Evolutionary conservation across 2,329 filamentous ascomycete genomes (phyloP), one percentile per base, ranked within the genome.

Genomic region (Fusarium verrucosum): DNA sequence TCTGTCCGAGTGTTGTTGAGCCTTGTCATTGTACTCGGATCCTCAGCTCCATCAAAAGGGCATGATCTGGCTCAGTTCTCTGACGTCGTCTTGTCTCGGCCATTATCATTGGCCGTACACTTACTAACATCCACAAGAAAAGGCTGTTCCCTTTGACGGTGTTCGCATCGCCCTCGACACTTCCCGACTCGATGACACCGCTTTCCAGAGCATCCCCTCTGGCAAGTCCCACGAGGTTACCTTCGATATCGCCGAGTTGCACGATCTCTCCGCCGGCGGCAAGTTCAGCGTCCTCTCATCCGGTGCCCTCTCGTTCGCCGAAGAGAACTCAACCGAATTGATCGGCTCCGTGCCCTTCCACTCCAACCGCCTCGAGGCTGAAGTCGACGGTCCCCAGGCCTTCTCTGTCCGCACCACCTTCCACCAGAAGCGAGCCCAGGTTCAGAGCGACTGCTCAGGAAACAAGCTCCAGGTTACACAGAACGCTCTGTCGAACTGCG

Each of bases 281-380:
- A 77, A 78, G 46, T 87, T 87, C 70, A 82, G 83, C 50, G 74
- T 91, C 44, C 79, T 82, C 50, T 81, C 86, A 7, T 76, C 77
- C 6, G 89, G 89, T 7, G 79, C 81, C 11, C 79, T 90, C 38
- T 83, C 85, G 10, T 83, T 83, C 52, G 84, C 87, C 26, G 78
- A 80, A 20, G 77, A 77, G 38, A 78, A 81, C 69, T 81, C 79
- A 19, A 86, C 80, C 42, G 76, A 82, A 36, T 80, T 91, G 32
- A 74, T 82, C 10, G 86, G 84, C 44, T 82, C 81, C 40, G 73
- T 89, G 4, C 73, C 81, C 11, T 90, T 84, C 76, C 76, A 80
- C 49, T 87, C 85, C 71, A 90, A 90, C 76, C 79, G 80, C 16
- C 75, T 90, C 43, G 80, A 79, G 47, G 79, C 88, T 59, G 75